phyloP scores from a whole-genome alignment of 2,329 filamentous ascomycete species.

The Pseudopithomyces chartarum region DNA sequence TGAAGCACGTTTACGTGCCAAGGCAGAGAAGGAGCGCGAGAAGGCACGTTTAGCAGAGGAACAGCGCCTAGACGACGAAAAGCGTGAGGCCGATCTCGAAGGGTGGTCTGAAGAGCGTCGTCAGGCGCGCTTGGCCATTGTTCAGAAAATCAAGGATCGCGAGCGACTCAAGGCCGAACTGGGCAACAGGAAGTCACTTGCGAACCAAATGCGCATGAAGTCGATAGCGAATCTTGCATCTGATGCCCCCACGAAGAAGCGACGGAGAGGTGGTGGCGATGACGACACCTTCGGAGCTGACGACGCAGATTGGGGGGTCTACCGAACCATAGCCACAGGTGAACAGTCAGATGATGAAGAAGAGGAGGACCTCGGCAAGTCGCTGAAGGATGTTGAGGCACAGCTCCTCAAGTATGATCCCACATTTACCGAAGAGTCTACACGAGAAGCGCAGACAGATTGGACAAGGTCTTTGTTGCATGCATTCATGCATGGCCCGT shows the following conservation, averaged over 20 bases:
- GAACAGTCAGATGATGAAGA: conserved; percentile 85
- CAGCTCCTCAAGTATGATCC: conserved; percentile 87
- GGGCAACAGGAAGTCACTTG: conserved; percentile 94
- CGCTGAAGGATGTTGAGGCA: conserved; percentile 77
- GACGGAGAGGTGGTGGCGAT: conserved; percentile 82
- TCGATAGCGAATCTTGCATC: conserved; percentile 94
- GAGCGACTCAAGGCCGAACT: conserved; percentile 92
- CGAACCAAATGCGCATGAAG: conserved; percentile 98
- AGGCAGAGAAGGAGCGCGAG: conserved; percentile 93
- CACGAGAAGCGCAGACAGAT: conserved; percentile 87
- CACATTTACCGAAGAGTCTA: conserved; percentile 88
- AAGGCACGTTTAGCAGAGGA: conserved; percentile 83
- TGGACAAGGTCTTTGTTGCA: conserved; percentile 94
- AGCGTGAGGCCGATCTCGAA: conserved; percentile 81
- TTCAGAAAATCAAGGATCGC: conserved; percentile 87
- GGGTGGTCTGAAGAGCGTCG: conserved; percentile 85
- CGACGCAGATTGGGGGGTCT: conserved; percentile 97
- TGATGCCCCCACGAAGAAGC: conserved; percentile 81
- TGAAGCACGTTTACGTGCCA: conserved; percentile 89
- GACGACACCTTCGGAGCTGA: conserved; percentile 97
- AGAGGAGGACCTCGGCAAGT: conserved; percentile 80
- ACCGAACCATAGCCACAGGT: conserved; percentile 87
- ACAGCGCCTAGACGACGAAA: conserved; percentile 80
- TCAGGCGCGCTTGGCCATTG: conserved; percentile 70
- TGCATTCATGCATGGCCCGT: conserved; percentile 85